Percentiles rank a stretch among this genome's conserved stretches.
Conservation (phyloP, 140 eudicot genomes). For the Flaveria floridana region DNA sequence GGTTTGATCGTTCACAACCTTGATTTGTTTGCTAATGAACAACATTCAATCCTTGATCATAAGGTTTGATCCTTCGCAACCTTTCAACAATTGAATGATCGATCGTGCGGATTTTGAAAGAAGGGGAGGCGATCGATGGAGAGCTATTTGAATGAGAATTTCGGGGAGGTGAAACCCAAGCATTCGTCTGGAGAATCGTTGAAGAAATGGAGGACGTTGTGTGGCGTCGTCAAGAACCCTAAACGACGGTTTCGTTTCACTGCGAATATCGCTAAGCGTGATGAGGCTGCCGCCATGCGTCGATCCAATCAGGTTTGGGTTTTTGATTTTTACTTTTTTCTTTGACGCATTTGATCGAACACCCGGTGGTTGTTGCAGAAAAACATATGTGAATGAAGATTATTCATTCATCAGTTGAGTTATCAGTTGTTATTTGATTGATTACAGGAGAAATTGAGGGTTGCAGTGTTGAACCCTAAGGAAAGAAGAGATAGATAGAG, state of each 20-base stretch:
- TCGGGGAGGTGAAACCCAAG: slow-evolving; percentile 69
- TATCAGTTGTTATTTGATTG: not conserved
- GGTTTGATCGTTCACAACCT: not conserved
- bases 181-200: slow-evolving; percentile 64
- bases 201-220: slow-evolving; percentile 71
- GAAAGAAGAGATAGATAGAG: too few relatives aligned
- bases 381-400: not conserved
- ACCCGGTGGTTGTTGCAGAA: not conserved
- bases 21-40: slow-evolving; percentile 16
- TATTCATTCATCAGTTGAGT: not conserved
- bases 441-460: slow-evolving; percentile 65
- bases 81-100: slow-evolving; percentile 6
- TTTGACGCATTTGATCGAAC: not conserved
- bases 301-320: slow-evolving; percentile 74
- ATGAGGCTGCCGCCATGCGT: slow-evolving; percentile 95
- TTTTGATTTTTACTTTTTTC: slow-evolving; percentile 25
- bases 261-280: slow-evolving; percentile 75
- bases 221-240: slow-evolving; percentile 89
- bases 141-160: slow-evolving; percentile 60
- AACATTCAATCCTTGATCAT: not conserved
- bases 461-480: slow-evolving; percentile 88
- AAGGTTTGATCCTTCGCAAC: slow-evolving; percentile 6
- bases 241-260: slow-evolving; percentile 84
- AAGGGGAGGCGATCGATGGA: slow-evolving; percentile 50
- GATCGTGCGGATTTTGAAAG: slow-evolving; percentile 10